Percentiles rank a stretch among this genome's conserved stretches.
These are phyloP conservation scores for Solanum verrucosum DNA, from an alignment of 257 asterid species.

Conservation along the genomic window DNA sequence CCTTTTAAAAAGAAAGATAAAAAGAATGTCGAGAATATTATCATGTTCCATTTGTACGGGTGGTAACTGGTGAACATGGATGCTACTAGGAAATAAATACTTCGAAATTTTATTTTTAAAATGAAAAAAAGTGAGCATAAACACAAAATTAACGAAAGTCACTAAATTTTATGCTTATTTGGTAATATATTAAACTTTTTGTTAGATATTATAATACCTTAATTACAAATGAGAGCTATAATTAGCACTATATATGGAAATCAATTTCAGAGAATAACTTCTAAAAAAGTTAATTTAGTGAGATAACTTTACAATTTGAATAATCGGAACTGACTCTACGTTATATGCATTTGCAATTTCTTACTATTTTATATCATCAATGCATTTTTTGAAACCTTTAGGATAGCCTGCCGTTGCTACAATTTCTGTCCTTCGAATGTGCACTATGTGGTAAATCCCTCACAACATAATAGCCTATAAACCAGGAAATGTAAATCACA, in stretches of 20 bases:
- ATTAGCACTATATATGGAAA: neutral
- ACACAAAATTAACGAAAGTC: neutral
- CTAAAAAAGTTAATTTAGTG: neutral
- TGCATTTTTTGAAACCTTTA: too few relatives aligned
- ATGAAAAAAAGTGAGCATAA: neutral
- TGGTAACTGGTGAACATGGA: too few relatives aligned
- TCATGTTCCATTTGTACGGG: too few relatives aligned
- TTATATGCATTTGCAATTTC: too few relatives aligned
- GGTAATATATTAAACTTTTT: neutral
- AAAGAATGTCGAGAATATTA: neutral
- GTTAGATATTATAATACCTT: neutral
- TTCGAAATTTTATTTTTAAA: too few relatives aligned
- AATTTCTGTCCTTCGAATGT: too few relatives aligned
- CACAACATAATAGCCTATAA: too few relatives aligned
- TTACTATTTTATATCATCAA: too few relatives aligned
- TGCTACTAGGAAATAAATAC: too few relatives aligned
- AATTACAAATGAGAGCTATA: neutral
- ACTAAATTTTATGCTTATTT: neutral
- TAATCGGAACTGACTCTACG: neutral
- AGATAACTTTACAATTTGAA: neutral
- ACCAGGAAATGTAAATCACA: too few relatives aligned
- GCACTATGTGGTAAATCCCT: too few relatives aligned
- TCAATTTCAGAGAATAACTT: neutral
- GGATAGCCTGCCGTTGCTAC: accelerated
- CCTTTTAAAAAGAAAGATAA: neutral